Evolutionary conservation across 2,329 filamentous ascomycete species (phyloP), one percentile per base, ranked within the genome.

Genomic region (Claviceps quebecensis): DNA sequence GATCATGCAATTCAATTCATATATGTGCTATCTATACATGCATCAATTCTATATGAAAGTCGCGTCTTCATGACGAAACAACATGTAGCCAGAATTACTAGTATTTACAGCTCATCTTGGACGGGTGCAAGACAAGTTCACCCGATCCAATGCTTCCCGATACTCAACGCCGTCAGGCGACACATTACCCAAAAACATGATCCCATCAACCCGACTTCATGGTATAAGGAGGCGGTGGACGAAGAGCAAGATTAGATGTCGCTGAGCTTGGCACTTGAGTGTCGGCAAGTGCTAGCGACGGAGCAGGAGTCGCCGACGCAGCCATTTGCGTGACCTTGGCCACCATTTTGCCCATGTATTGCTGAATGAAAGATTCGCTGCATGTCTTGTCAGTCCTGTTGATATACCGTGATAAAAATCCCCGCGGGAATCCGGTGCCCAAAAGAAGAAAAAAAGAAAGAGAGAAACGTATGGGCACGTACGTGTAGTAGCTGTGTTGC

Each of bases 401-500:
- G 7, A n/a, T 19, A 19, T 23, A 19, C 4, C 1, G 17, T 43
- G 14, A n/a, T 43, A 49, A 22, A 36, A 44, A 23, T 3, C 19
- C 8, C 26, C 26, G 26, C 26, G 29, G 29, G 29, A 34, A 34
- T 11, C 29, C 29, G 11, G 29, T 34, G 3, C 8, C 9, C 29
- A 34, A 34, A 4, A 4, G 1, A 16, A 26, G 3, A 14, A 3
- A 48, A 8, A 13, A 4, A 50, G 26, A 37, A 41, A 22, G 3
- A 2, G 17, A 3, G 1, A 13, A 26, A 22, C 3, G 1, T 5
- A 43, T 38, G 7, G 17, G 7, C 47, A 70, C 76, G 67, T 68
- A 82, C 70, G 84, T 91, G 63, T 93, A 95, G 63, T 83, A 95
- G 60, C 83, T 86, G 67, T 95, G 88, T 50, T 85, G 78, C 16